phyloP scores from a whole-genome alignment of 108 stramenopile genomes.

The Stephanodiscus minutulus region DNA sequence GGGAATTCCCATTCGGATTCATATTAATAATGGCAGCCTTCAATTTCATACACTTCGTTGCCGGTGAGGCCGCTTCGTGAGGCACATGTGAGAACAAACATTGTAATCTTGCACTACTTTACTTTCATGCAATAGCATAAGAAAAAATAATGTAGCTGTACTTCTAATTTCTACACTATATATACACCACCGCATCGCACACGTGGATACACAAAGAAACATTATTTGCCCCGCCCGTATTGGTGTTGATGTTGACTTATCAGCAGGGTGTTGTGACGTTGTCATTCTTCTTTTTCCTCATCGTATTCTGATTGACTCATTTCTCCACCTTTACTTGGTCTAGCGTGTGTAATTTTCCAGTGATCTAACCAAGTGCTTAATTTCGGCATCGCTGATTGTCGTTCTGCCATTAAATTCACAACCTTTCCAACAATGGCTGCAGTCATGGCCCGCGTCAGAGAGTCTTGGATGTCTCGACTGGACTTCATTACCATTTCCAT shows the following conservation, averaged over 20 bases:
- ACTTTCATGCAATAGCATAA: no score
- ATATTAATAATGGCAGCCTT: background rate
- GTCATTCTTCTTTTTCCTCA: background rate
- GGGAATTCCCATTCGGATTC: background rate
- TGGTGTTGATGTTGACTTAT: no score
- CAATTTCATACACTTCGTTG: no score
- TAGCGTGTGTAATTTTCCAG: conserved; percentile 20
- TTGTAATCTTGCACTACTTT: no score
- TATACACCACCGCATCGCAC: no score
- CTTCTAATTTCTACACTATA: no score
- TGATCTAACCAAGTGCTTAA: conserved; percentile 33
- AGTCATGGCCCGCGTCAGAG: conserved; percentile 84
- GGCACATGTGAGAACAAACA: no score
- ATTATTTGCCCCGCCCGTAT: no score
- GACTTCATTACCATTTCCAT: conserved; percentile 73
- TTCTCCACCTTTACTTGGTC: background rate
- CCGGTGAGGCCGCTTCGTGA: no score
- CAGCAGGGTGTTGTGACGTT: background rate
- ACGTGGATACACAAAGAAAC: no score
- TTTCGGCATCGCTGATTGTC: conserved; percentile 22
- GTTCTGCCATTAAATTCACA: conserved; percentile 72
- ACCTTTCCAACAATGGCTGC: conserved; percentile 85
- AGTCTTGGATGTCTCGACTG: conserved; percentile 65
- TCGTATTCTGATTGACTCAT: background rate
- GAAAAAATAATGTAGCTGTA: no score